Evolutionary conservation across 495 filamentous ascomycete genomes (phyloP).

Genomic region (Lophiostoma macrostomum): DNA sequence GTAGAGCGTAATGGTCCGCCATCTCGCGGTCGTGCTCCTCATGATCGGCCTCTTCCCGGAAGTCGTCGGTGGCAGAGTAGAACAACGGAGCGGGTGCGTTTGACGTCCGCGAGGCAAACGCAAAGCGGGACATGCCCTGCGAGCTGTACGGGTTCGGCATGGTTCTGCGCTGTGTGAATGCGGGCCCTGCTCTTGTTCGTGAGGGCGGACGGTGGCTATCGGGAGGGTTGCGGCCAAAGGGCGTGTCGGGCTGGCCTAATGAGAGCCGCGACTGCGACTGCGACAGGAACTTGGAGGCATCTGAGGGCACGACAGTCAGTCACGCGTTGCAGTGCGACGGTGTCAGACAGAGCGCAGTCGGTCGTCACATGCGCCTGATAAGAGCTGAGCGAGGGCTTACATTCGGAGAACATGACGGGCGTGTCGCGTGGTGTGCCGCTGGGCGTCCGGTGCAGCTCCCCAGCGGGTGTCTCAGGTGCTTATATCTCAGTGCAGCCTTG

Average conservation of each 20-base stretch:
- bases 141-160: slow-evolving; percentile 64
- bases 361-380: slow-evolving; percentile 31
- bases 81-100: slow-evolving; percentile 80
- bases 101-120: slow-evolving; percentile 71
- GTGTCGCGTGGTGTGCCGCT: slow-evolving; percentile 28
- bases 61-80: slow-evolving; percentile 77
- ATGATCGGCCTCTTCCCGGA: slow-evolving; percentile 85
- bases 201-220: slow-evolving; percentile 46
- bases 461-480: slow-evolving; percentile 10
- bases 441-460: slow-evolving; percentile 27
- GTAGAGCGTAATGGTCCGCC: slow-evolving; percentile 87
- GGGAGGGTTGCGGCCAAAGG: slow-evolving; percentile 49
- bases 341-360: slow-evolving; percentile 26
- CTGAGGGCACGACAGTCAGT: slow-evolving; percentile 48
- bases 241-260: slow-evolving; percentile 57
- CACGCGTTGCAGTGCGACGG: slow-evolving; percentile 32
- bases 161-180: slow-evolving; percentile 50
- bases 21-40: slow-evolving; percentile 88
- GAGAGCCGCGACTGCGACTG: slow-evolving; percentile 91
- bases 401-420: slow-evolving; percentile 90
- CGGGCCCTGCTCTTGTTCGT: slow-evolving; percentile 49
- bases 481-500: slow-evolving; percentile 28
- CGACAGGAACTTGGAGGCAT: slow-evolving; percentile 95
- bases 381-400: slow-evolving; percentile 53
- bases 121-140: slow-evolving; percentile 71